Percentiles rank a stretch among this genome's conserved stretches.
These are phyloP conservation scores for Cetraspora pellucida DNA, from an alignment of 192 early-diverging fungal species.

Conservation along the genomic window DNA sequence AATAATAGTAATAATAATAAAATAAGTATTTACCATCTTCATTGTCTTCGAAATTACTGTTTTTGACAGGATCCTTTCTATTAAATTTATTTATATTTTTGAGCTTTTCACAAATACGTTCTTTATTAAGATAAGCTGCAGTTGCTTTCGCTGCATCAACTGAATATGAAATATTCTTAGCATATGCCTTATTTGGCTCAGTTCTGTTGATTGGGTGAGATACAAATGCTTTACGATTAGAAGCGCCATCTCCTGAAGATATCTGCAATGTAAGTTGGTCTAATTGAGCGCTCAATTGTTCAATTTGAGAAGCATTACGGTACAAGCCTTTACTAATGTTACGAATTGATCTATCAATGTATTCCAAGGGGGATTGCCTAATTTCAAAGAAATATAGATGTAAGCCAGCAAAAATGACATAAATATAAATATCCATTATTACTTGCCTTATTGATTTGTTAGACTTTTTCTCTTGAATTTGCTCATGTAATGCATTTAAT, in stretches of 20 bases:
- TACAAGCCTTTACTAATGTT: constrained; percentile 26
- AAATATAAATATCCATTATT: neutral
- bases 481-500: constrained; percentile 10
- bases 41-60: neutral
- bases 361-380: constrained; percentile 11
- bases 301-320: constrained; percentile 3
- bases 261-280: neutral
- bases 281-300: constrained; percentile 11
- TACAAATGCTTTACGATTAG: neutral
- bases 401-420: too few species aligned
- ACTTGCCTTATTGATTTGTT: constrained; percentile 2
- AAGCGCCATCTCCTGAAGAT: neutral
- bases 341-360: constrained; percentile 14
- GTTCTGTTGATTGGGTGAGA: neutral
- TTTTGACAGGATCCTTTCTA: neutral
- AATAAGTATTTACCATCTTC: neutral
- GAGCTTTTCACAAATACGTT: neutral
- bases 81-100: neutral
- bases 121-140: neutral
- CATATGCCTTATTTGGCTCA: neutral
- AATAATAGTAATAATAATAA: too few species aligned
- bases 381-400: neutral
- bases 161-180: constrained; percentile 3
- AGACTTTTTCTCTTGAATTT: constrained; percentile 25
- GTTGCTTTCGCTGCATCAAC: neutral